Conservation (phyloP, 208 protist species). For the Trypanosoma grayi region DNA sequence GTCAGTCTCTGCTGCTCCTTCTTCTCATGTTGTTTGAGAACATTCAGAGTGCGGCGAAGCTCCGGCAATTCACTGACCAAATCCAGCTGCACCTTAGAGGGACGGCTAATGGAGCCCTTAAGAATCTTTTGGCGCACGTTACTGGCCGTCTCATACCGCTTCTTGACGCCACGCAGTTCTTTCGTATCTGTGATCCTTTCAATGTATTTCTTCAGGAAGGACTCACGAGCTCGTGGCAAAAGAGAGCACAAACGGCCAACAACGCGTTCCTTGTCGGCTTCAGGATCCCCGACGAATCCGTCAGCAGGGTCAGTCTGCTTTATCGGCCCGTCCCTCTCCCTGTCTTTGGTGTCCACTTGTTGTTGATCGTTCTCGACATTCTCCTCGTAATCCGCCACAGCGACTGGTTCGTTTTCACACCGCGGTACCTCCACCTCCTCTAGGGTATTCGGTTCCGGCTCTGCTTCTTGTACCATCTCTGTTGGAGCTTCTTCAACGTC, state of each 20-base stretch:
- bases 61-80: conserved; percentile 25
- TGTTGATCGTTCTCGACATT: neutral
- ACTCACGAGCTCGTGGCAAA: conserved; percentile 12
- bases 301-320: neutral
- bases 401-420: neutral
- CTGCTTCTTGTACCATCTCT: neutral
- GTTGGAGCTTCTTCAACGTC: neutral
- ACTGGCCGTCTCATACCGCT: conserved; percentile 19
- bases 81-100: conserved; percentile 39
- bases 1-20: conserved; percentile 17
- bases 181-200: conserved; percentile 10
- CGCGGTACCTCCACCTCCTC: too few species aligned
- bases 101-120: conserved; percentile 22
- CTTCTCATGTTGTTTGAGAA: conserved; percentile 15
- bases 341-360: neutral
- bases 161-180: conserved; percentile 17
- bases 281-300: conserved; percentile 7
- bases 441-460: neutral
- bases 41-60: conserved; percentile 22
- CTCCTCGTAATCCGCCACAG: neutral
- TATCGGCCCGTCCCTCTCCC: neutral
- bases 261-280: conserved; percentile 14
- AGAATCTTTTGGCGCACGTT: conserved; percentile 28
- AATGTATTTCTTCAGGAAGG: conserved; percentile 20
- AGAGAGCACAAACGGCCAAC: conserved; percentile 3